Evolutionary conservation across 2,329 filamentous ascomycete genomes (phyloP).

Genomic region (Zymoseptoria ardabiliae): DNA sequence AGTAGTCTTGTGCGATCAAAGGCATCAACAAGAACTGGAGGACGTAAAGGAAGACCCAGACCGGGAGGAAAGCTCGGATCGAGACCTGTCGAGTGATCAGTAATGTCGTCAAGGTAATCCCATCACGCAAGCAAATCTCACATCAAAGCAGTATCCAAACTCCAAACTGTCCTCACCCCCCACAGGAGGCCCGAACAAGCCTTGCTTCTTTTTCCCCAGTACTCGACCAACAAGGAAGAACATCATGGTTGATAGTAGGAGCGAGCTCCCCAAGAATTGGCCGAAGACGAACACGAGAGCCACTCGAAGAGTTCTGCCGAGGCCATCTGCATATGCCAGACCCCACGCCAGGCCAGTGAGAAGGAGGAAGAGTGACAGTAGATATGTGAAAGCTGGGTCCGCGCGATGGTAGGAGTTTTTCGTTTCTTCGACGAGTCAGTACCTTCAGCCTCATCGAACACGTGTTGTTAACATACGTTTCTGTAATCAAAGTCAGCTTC

Average conservation of each 20-base stretch:
- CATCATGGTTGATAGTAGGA: conserved; percentile 54
- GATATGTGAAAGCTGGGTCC: conserved; percentile 63
- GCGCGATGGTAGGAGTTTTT: conserved; percentile 64
- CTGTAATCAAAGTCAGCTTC: conserved; percentile 1
- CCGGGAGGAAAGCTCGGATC: conserved; percentile 59
- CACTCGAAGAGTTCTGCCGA: conserved; percentile 38
- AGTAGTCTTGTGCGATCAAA: conserved; percentile 48
- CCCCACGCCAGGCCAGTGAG: conserved; percentile 52
- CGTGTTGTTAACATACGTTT: conserved; percentile 1
- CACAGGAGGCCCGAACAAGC: conserved; percentile 50
- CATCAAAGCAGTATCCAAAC: conserved; percentile 66
- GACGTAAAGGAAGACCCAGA: conserved; percentile 61
- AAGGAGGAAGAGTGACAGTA: conserved; percentile 57
- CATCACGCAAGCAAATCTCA: conserved; percentile 27
- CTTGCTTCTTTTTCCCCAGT: conserved; percentile 50
- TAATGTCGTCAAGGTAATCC: background rate
- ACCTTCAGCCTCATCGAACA: conserved; percentile 7
- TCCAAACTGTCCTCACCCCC: conserved; percentile 50
- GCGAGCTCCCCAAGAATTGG: conserved; percentile 55
- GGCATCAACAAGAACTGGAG: conserved; percentile 62
- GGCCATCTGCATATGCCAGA: conserved; percentile 44
- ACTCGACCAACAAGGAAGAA: conserved; percentile 58
- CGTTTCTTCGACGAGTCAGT: conserved; percentile 40
- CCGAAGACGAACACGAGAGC: conserved; percentile 44
- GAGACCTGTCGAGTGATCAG: conserved; percentile 40